These are phyloP conservation scores for Penicillium dipodomyicola DNA, from an alignment of 495 filamentous ascomycete genomes.

Conservation along the genomic window DNA sequence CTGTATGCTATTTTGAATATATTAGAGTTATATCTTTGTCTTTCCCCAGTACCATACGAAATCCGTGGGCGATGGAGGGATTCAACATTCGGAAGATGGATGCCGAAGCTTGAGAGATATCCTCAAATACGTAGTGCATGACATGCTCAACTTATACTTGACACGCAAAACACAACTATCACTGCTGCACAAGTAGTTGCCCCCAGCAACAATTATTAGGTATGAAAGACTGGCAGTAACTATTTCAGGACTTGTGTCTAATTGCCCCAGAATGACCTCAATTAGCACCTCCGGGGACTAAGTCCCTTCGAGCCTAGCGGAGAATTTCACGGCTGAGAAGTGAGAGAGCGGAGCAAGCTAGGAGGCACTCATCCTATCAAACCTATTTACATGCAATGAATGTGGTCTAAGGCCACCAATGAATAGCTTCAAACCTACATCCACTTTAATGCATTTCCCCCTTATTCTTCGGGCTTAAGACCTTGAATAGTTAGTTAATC, in stretches of 20 bases:
- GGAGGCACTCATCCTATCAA: conserved; percentile 4
- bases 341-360: conserved; percentile 2
- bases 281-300: neutral
- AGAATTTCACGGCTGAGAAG: neutral
- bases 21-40: neutral
- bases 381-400: neutral
- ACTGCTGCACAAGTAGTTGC: neutral
- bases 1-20: neutral
- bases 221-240: neutral
- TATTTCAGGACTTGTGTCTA: neutral
- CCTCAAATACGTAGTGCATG: neutral
- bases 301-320: conserved; percentile 1
- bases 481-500: neutral
- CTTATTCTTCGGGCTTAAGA: neutral
- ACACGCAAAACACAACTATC: neutral
- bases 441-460: neutral
- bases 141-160: neutral
- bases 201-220: neutral
- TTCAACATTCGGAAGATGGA: neutral
- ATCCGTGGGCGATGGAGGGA: neutral
- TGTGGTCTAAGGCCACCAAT: neutral
- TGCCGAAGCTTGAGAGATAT: neutral
- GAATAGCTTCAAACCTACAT: neutral
- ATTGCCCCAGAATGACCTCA: neutral
- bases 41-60: neutral